Evolutionary conservation across 345 rosid genomes (phyloP), one percentile per base, ranked within the genome.

Genomic region (Eutrema yunnanense): DNA sequence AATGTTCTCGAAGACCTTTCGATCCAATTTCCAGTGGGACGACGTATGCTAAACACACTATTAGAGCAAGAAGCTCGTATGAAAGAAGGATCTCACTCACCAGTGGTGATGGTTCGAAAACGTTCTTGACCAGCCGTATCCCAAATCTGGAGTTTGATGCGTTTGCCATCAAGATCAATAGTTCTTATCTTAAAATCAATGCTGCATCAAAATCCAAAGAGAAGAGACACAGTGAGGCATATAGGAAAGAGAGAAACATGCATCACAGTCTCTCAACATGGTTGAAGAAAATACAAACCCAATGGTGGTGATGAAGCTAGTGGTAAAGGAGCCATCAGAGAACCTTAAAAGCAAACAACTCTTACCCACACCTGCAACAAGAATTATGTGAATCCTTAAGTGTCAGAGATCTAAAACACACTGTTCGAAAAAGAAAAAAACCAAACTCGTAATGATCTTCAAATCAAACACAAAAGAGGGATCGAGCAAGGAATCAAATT

Each of bases 251-350:
- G 11, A 48, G 60, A 56, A 29, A 51, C 19, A 70, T 29, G 53
- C 34, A 30, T 60, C 37, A 43, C 41, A 52, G 53, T 41, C 34
- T 48, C 36, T 61, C 19, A 16, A 11, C 16, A 50, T 43, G 58
- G 63, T 33, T 51, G 6, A 41, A 64, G 8, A 14, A 22, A 70
- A 71, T 52, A 58, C 81, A 73, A 77, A 92, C 98, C 98, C 98
- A 69, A 92, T 92, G 38, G 98, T 92, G 53, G 98, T 92, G 81
- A 92, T 92, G 84, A 92, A 92, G 83, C 96, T 92, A 58, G 96
- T 92, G 12, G 98, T 92, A 78, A 92, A 92, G 57, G 98, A 92
- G 61, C 98, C 98, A 81, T 90, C 96, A 1, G 96, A 92, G 82
- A 92, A 92, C 69, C 96, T 83, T 76, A 92, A 76, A 57, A 92